Evolutionary conservation across 192 early-diverging fungal genomes (phyloP), one percentile per base, ranked within the genome.

Genomic region (Oehlia diaphana): DNA sequence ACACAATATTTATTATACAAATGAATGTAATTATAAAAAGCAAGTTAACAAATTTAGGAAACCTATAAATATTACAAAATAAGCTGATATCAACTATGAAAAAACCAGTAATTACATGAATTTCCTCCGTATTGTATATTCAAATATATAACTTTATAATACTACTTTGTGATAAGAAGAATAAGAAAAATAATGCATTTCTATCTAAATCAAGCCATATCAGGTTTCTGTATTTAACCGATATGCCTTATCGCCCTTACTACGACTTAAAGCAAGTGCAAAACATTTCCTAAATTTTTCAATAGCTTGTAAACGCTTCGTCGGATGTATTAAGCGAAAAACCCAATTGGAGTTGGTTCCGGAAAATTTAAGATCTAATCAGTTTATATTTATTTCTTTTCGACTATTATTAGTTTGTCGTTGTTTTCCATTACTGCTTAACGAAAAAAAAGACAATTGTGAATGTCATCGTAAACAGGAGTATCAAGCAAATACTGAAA

Each of bases 261-360:
- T 78, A 69, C 21, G 63, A 49, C 13, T 70, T 35, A 79, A 2
- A 23, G 65, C 77, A 79, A 37, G 2, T 37, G n/a, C 69, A 70
- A 79, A 50, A 61, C 49, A 50, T 70, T 71, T 71, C 28, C 2
- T 70, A 70, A 72, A 79, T 4, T 53, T 79, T 33, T 69, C 21
- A 53, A 71, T 49, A 6, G 77, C 67, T 53, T 42, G 68, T 79
- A 2, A 3, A 61, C 77, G 65, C 16, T 0, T 2, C 23, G 77
- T 79, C 50, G 77, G 77, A 79, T 67, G 65, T 14, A 58, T 72
- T 71, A 79, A 71, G 2, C 65, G 67, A 71, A 79, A 79, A 79
- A 79, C 23, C 35, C 33, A 9, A 79, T 71, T 67, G 77, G 77
- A 61, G 47, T 73, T 71, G 49, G 77, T 53, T 66, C 69, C 2